A percentile compares a stretch with the other conserved stretches of the same genome.
Conservation (phyloP, 345 rosid genomes). For the Arabidopsis thaliana region DNA sequence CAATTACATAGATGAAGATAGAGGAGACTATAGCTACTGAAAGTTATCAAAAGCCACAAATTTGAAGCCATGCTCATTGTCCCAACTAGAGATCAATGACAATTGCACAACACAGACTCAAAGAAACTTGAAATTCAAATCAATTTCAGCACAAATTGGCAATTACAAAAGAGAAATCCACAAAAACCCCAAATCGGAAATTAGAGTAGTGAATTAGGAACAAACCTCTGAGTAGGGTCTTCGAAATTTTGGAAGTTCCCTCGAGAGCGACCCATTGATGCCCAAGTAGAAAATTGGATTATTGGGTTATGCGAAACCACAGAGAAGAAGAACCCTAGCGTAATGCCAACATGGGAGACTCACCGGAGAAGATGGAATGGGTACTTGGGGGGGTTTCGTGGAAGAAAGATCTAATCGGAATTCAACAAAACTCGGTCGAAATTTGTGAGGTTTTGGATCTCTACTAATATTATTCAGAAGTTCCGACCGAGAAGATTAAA, state of each 20-base stretch:
- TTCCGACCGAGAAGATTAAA: slow-evolving; percentile 20
- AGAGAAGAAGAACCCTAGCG: slow-evolving; percentile 7
- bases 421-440: slow-evolving; percentile 1
- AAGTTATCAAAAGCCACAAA: background rate
- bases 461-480: background rate
- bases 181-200: slow-evolving; percentile 5
- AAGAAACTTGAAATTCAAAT: slow-evolving; percentile 1
- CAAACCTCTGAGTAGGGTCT: slow-evolving; percentile 91
- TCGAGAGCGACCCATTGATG: slow-evolving; percentile 91
- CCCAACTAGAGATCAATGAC: background rate
- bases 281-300: background rate
- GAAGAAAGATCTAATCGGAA: slow-evolving; percentile 27
- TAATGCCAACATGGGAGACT: background rate
- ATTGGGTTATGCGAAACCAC: background rate
- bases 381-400: slow-evolving; percentile 22
- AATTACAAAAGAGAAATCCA: slow-evolving; percentile 1
- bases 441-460: slow-evolving; percentile 19
- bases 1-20: background rate
- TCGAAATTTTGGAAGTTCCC: slow-evolving; percentile 92
- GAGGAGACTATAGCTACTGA: slow-evolving; percentile 7
- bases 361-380: background rate
- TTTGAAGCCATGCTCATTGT: slow-evolving; percentile 11
- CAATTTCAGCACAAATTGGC: background rate
- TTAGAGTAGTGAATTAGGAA: background rate
- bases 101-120: background rate